These are phyloP conservation scores for Tephrocybe sp. DNA, from an alignment of 768 basidiomycete genomes.

Conservation along the genomic window DNA sequence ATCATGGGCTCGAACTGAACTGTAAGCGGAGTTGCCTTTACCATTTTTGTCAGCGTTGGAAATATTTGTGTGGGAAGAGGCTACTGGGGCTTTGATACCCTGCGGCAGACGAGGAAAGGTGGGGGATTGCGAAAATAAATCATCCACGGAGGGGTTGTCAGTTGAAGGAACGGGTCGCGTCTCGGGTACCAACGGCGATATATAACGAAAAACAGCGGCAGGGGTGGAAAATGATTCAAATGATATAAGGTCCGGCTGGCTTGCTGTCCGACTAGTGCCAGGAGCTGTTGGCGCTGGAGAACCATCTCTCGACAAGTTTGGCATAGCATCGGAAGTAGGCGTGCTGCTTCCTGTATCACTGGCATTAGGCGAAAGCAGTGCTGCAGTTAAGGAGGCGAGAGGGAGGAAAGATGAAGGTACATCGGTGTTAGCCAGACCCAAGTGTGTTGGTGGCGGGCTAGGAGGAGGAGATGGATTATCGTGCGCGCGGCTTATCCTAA, in stretches of 20 bases:
- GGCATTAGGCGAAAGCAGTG: not conserved
- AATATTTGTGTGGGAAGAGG: not conserved
- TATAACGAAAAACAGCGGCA: slow-evolving; percentile 17
- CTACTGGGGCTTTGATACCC: not conserved
- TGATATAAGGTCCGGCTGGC: slow-evolving; percentile 30
- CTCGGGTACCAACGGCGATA: slow-evolving; percentile 15
- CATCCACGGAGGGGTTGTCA: slow-evolving; percentile 24
- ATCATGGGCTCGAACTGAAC: not conserved
- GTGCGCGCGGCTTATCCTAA: slow-evolving; percentile 62
- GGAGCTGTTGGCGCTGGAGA: slow-evolving; percentile 1
- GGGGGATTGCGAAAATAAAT: slow-evolving; percentile 22
- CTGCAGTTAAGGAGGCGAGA: not conserved
- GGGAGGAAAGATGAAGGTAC: slow-evolving; percentile 5
- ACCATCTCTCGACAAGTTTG: not conserved
- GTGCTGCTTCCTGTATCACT: not conserved
- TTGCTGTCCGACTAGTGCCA: not conserved
- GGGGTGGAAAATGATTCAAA: slow-evolving; percentile 41
- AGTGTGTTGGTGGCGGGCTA: slow-evolving; percentile 8
- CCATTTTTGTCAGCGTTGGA: not conserved
- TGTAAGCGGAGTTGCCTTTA: not conserved
- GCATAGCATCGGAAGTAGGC: not conserved
- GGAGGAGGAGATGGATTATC: slow-evolving; percentile 73
- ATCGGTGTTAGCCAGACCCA: not conserved
- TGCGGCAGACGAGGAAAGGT: not conserved
- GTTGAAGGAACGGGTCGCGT: slow-evolving; percentile 3